Conservation (phyloP, 2,329 filamentous ascomycete species). For the Penicillium glabrum region DNA sequence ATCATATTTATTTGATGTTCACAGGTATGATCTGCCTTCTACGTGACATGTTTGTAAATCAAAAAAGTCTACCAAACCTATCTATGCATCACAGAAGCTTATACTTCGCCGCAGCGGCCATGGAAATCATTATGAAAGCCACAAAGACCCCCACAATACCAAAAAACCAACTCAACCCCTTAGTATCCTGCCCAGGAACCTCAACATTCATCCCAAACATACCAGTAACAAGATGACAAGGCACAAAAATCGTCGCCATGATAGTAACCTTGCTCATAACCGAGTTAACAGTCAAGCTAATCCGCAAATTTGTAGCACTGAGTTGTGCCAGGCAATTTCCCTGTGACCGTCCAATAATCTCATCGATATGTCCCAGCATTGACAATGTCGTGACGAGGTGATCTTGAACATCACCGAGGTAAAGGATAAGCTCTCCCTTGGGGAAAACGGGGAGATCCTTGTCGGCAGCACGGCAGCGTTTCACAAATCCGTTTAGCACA, state of each 20-base stretch:
- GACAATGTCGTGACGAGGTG: conserved; percentile 98
- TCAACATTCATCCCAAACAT: conserved; percentile 53
- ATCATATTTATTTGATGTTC: too few species aligned
- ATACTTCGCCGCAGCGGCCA: conserved; percentile 34
- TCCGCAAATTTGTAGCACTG: conserved; percentile 82
- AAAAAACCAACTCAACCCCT: conserved; percentile 46
- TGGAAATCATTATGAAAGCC: conserved; percentile 36
- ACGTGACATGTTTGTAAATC: too few species aligned
- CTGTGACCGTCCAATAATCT: conserved; percentile 89
- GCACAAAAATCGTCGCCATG: conserved; percentile 87
- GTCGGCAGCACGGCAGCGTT: conserved; percentile 80
- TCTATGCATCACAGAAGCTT: conserved; percentile 31
- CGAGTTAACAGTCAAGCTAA: conserved; percentile 81
- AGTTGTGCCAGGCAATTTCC: conserved; percentile 94
- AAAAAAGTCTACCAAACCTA: background rate
- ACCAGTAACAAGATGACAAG: conserved; percentile 80
- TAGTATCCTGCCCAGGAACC: conserved; percentile 41
- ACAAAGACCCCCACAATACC: conserved; percentile 47
- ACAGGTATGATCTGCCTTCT: background rate
- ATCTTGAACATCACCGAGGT: conserved; percentile 95
- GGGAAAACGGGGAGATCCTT: conserved; percentile 83
- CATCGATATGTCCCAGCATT: conserved; percentile 89
- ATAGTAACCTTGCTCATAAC: conserved; percentile 93
- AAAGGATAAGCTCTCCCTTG: conserved; percentile 90
- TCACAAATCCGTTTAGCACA: conserved; percentile 92